Evolutionary conservation across 2,329 filamentous ascomycete species (phyloP).

Genomic region (Aspergillus sp.): DNA sequence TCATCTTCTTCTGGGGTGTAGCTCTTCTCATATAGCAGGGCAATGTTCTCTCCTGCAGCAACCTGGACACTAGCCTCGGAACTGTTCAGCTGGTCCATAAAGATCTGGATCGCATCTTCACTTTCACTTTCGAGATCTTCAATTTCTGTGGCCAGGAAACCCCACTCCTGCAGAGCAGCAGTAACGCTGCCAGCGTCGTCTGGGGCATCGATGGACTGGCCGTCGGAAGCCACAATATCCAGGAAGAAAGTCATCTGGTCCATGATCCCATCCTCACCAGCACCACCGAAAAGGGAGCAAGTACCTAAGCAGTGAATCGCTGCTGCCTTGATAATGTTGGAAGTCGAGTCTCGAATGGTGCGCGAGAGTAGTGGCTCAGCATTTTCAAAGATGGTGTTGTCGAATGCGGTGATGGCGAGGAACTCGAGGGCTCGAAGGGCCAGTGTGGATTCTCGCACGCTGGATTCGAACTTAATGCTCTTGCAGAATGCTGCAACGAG

Average conservation of each 20-base stretch:
- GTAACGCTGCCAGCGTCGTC: slow-evolving; percentile 68
- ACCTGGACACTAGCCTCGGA: slow-evolving; percentile 68
- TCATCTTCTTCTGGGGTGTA: slow-evolving; percentile 49
- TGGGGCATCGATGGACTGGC: slow-evolving; percentile 63
- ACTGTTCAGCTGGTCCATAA: slow-evolving; percentile 81
- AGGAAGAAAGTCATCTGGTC: slow-evolving; percentile 71
- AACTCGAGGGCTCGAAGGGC: slow-evolving; percentile 69
- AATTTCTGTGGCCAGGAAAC: slow-evolving; percentile 70
- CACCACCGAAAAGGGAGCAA: slow-evolving; percentile 72
- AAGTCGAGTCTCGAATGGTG: slow-evolving; percentile 63
- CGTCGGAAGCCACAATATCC: slow-evolving; percentile 76
- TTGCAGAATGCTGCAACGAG: slow-evolving; percentile 62
- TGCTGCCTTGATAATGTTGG: slow-evolving; percentile 59
- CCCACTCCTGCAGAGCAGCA: slow-evolving; percentile 74
- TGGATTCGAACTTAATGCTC: slow-evolving; percentile 65
- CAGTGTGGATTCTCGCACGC: slow-evolving; percentile 62
- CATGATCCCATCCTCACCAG: slow-evolving; percentile 61
- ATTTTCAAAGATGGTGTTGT: slow-evolving; percentile 62
- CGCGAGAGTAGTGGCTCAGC: slow-evolving; percentile 56
- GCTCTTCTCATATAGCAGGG: slow-evolving; percentile 73
- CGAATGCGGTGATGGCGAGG: slow-evolving; percentile 63
- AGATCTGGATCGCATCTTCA: slow-evolving; percentile 69
- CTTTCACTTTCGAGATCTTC: slow-evolving; percentile 69
- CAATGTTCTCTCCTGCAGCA: slow-evolving; percentile 73
- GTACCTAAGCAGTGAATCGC: slow-evolving; percentile 70